These are phyloP conservation scores for Candida montana DNA, from an alignment of 805 yeast species.

Conservation along the genomic window DNA sequence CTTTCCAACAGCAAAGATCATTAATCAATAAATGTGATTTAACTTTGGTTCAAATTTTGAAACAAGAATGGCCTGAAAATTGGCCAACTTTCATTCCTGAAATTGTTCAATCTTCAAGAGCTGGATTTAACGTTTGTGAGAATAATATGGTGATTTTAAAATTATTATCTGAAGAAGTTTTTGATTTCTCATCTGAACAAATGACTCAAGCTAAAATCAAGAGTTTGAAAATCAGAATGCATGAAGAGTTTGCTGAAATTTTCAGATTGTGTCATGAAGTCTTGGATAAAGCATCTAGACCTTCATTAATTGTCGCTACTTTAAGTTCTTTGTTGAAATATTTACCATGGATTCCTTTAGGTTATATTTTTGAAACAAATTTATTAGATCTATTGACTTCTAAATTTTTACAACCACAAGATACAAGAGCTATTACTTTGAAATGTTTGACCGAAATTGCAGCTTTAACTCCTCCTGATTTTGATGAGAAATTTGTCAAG, in stretches of 20 bases:
- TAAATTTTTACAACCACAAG: slow-evolving; percentile 72
- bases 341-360: slow-evolving; percentile 91
- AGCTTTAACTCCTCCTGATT: slow-evolving; percentile 51
- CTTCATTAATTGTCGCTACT: slow-evolving; percentile 80
- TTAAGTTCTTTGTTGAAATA: slow-evolving; percentile 77
- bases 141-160: slow-evolving; percentile 92
- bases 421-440: slow-evolving; percentile 77
- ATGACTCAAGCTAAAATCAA: slow-evolving; percentile 95
- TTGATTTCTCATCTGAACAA: slow-evolving; percentile 91
- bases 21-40: slow-evolving; percentile 89
- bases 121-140: slow-evolving; percentile 91
- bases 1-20: slow-evolving; percentile 68
- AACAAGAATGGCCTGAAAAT: slow-evolving; percentile 98
- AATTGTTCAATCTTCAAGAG: slow-evolving; percentile 74
- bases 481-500: slow-evolving; percentile 52
- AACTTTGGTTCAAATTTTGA: slow-evolving; percentile 87
- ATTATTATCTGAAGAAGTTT: slow-evolving; percentile 89
- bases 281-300: slow-evolving; percentile 80
- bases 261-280: slow-evolving; percentile 92
- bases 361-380: slow-evolving; percentile 85
- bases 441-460: slow-evolving; percentile 94
- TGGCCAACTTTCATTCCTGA: slow-evolving; percentile 98
- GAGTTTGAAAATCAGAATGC: slow-evolving; percentile 75
- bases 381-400: slow-evolving; percentile 64
- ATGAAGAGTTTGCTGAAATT: slow-evolving; percentile 87